Conservation (phyloP, 345 rosid genomes). For the Corchorus olitorius region DNA sequence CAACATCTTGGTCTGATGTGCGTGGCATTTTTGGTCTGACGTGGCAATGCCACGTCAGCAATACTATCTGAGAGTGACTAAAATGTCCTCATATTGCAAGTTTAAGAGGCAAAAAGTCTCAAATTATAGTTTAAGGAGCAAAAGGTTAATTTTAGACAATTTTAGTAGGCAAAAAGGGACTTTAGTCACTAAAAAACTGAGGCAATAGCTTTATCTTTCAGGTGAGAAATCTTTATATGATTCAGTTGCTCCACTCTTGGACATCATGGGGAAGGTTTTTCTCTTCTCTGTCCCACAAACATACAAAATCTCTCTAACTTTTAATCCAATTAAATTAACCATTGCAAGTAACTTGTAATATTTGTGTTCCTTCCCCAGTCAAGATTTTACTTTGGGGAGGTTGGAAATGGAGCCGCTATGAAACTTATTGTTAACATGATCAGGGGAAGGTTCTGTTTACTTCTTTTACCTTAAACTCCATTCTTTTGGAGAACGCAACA, state of each 20-base stretch:
- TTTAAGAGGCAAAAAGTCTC: too few species aligned
- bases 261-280: constrained; percentile 88
- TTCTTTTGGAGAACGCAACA: constrained; percentile 6
- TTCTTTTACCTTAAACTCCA: background rate
- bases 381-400: constrained; percentile 86
- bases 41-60: too few species aligned
- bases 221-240: constrained; percentile 82
- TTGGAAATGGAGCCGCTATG: constrained; percentile 98
- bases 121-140: too few species aligned
- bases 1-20: too few species aligned
- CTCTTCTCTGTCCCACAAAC: background rate
- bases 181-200: too few species aligned
- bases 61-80: too few species aligned
- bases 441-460: constrained; percentile 78
- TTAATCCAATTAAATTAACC: background rate
- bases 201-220: constrained; percentile 41
- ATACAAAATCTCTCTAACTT: background rate
- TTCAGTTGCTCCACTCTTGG: constrained; percentile 63
- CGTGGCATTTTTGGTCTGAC: too few species aligned
- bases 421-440: constrained; percentile 96
- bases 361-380: constrained; percentile 53
- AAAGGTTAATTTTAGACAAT: too few species aligned
- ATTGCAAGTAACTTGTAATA: constrained; percentile 13
- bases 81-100: too few species aligned
- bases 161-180: too few species aligned